Conservation (phyloP, 1,284 basidiomycete species). For the Moesziomyces sp. region DNA sequence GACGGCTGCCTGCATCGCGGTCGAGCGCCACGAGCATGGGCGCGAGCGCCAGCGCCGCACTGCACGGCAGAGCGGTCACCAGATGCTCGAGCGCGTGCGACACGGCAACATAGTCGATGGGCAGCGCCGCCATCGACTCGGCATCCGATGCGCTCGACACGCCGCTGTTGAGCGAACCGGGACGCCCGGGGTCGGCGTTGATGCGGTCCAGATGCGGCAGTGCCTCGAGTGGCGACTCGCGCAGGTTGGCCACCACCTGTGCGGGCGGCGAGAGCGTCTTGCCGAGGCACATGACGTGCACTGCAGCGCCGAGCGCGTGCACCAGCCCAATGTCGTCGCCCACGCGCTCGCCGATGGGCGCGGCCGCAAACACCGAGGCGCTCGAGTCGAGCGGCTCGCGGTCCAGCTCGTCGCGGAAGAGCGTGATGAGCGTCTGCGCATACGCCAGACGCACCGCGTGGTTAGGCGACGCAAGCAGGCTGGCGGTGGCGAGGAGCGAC, state of each 20-base stretch:
- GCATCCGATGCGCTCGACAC: conserved; percentile 15
- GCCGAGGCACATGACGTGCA: conserved; percentile 53
- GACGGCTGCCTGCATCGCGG: conserved; percentile 70
- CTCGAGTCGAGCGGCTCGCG: conserved; percentile 27
- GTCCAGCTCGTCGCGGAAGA: conserved; percentile 51
- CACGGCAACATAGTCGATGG: conserved; percentile 82
- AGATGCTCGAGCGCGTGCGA: conserved; percentile 77
- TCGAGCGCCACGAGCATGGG: conserved; percentile 87
- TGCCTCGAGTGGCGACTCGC: conserved; percentile 67
- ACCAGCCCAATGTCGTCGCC: conserved; percentile 49
- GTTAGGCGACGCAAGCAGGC: conserved; percentile 53
- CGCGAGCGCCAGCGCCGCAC: conserved; percentile 79
- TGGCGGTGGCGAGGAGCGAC: conserved; percentile 44
- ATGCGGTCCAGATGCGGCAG: conserved; percentile 71
- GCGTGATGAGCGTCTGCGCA: conserved; percentile 54
- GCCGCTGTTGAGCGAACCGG: conserved; percentile 29
- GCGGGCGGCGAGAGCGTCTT: conserved; percentile 52
- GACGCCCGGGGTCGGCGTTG: conserved; percentile 66
- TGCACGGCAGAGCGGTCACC: conserved; percentile 77
- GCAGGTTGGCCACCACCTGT: conserved; percentile 22
- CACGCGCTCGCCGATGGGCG: conserved; percentile 36
- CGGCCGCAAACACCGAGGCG: conserved; percentile 28
- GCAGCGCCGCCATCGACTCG: conserved; percentile 65
- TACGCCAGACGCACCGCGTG: conserved; percentile 55
- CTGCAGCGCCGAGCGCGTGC: conserved; percentile 58